phyloP scores from a whole-genome alignment of 1,284 basidiomycete genomes.

The Fomitiporia mediterranea region DNA sequence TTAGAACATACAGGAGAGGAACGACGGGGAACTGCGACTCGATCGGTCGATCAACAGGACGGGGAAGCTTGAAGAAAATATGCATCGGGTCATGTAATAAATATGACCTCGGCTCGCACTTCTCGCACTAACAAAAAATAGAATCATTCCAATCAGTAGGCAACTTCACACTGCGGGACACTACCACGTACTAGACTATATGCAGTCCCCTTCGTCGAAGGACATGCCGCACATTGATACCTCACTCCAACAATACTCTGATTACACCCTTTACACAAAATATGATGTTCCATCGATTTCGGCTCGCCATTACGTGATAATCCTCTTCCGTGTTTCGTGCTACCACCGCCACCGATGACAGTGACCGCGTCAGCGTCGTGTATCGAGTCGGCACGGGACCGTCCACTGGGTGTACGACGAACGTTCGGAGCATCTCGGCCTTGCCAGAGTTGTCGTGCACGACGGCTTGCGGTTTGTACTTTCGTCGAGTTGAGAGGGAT shows the following conservation, averaged over 20 bases:
- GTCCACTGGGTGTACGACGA: constrained; percentile 30
- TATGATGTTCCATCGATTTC: constrained; percentile 46
- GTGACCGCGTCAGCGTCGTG: constrained; percentile 61
- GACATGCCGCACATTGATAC: constrained; percentile 75
- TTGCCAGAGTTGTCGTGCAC: constrained; percentile 72
- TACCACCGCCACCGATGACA: constrained; percentile 45
- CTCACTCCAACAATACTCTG: constrained; percentile 65
- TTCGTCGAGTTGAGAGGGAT: constrained; percentile 71
- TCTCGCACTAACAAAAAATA: constrained; percentile 53
- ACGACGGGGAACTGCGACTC: constrained; percentile 56
- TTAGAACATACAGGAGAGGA: constrained; percentile 56
- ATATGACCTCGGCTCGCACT: constrained; percentile 77
- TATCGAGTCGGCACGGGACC: constrained; percentile 51
- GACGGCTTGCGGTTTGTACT: constrained; percentile 67
- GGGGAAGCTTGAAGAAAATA: constrained; percentile 80
- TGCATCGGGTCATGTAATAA: constrained; percentile 77
- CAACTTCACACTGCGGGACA: not conserved
- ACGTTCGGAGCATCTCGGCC: constrained; percentile 67
- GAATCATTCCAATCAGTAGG: constrained; percentile 6
- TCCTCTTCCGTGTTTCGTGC: constrained; percentile 5
- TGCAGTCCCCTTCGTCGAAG: constrained; percentile 50
- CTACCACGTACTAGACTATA: constrained; percentile 56
- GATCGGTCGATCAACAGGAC: constrained; percentile 69
- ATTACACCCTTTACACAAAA: constrained; percentile 54
- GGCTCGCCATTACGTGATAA: constrained; percentile 28